Evolutionary conservation across 108 stramenopile species (phyloP).

Genomic region (Bacterosira constricta): DNA sequence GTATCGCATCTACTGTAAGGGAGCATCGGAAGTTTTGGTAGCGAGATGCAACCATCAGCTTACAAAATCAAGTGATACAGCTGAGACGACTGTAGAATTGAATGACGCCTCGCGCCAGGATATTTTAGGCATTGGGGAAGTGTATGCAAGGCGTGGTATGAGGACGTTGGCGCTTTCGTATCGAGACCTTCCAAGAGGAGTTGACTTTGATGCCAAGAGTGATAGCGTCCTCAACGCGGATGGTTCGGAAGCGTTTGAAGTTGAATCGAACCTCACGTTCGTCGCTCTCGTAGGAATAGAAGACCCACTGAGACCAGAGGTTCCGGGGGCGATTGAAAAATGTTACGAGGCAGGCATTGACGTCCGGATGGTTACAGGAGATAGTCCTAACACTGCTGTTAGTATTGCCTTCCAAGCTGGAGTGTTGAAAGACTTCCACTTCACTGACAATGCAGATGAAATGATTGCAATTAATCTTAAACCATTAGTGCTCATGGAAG

Average conservation of each 20-base stretch:
- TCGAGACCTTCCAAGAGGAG: slow-evolving; percentile 67
- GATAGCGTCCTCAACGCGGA: slow-evolving; percentile 66
- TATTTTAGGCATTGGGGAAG: slow-evolving; percentile 51
- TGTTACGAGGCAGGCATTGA: slow-evolving; percentile 91
- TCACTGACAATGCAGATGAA: slow-evolving; percentile 56
- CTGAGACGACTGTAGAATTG: slow-evolving; percentile 37
- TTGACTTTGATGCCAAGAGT: slow-evolving; percentile 64
- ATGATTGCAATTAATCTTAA: slow-evolving; percentile 74
- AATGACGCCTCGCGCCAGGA: slow-evolving; percentile 32
- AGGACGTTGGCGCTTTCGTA: slow-evolving; percentile 82
- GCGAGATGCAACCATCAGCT: slow-evolving; percentile 56
- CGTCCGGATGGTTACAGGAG: slow-evolving; percentile 98
- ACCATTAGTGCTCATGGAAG: slow-evolving; percentile 84
- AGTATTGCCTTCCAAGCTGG: slow-evolving; percentile 93
- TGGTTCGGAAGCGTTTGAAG: slow-evolving; percentile 64
- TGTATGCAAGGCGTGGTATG: slow-evolving; percentile 83
- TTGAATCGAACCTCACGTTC: slow-evolving; percentile 73
- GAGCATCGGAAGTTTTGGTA: slow-evolving; percentile 82
- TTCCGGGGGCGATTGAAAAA: slow-evolving; percentile 85
- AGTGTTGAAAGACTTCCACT: slow-evolving; percentile 76
- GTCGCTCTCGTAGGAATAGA: slow-evolving; percentile 94
- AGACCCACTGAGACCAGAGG: slow-evolving; percentile 94
- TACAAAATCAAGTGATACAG: background rate
- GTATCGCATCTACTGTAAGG: slow-evolving; percentile 86
- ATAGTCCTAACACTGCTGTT: slow-evolving; percentile 93